Evolutionary conservation across 2,329 filamentous ascomycete genomes (phyloP), one percentile per base, ranked within the genome.

Genomic region (Verticillium tricorpus): DNA sequence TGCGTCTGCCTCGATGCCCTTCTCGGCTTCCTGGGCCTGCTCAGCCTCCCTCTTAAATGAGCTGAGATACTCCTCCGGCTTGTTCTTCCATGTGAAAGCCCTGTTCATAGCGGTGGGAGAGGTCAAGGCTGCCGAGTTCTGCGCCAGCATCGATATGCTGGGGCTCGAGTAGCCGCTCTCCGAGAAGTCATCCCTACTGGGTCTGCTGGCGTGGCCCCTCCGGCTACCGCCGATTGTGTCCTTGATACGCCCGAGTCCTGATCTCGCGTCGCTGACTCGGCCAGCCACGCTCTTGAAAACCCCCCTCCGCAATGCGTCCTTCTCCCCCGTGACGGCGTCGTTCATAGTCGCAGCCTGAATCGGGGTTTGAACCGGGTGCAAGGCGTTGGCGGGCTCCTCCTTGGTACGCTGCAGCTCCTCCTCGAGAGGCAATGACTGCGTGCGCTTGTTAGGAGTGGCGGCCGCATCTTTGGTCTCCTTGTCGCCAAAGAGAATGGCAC

Each of bases 221-320:
- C 81, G 71, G 12, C 77, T 78, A 15, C 81, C 80, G 1, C 91
- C 91, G 39, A 97, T 90, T 2, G 88, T 92, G 71, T 94, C 92
- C 70, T 93, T 93, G 72, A 97, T 93, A 39, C 91, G 88, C 1
- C 90, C 91, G 61, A 97, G 83, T 0, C 93, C 92, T 61, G 89
- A 92, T 56, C 90, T 88, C 56, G 92, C 91, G 74, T 96, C 92
- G 65, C 85, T 90, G 71, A 91, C 89, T 66, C 90, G 89, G 5
- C 86, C 91, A 2, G 89, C 89, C 17, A 95, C 91, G 63, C 88
- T 90, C 72, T 91, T 95, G 73, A 93, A 90, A 17, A 92, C 84
- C 0, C 85, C 85, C 67, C 84, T 88, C 34, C 88, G 85, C 28
- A 86, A 72, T 17, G 85, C 82, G 65, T 86, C 85, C 62, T 81